Evolutionary conservation across 2,329 filamentous ascomycete genomes (phyloP).

Genomic region (Plenodomus lindquistii): DNA sequence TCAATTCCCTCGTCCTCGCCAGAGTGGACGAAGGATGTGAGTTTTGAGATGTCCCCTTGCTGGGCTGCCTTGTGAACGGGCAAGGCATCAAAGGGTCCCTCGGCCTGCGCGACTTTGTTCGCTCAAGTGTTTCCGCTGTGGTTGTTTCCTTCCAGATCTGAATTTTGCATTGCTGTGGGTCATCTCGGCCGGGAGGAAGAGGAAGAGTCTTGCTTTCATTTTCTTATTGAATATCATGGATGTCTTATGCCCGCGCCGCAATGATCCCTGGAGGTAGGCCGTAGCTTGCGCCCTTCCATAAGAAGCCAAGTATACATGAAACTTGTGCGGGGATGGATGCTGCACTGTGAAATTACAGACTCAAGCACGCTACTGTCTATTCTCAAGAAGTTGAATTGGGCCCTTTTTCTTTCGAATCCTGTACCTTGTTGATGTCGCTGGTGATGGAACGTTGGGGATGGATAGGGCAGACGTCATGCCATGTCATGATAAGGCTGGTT

Average conservation of each 20-base stretch:
- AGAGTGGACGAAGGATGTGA: not conserved
- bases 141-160: too few relatives aligned
- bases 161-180: too few relatives aligned
- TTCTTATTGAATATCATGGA: not conserved
- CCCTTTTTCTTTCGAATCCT: too few relatives aligned
- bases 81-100: not conserved
- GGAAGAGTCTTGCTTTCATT: too few relatives aligned
- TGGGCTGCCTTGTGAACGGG: constrained; percentile 3
- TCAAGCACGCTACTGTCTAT: not conserved
- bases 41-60: not conserved
- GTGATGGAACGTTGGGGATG: too few relatives aligned
- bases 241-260: not conserved
- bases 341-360: not conserved
- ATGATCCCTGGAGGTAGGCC: not conserved
- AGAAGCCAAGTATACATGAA: not conserved
- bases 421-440: too few relatives aligned
- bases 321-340: not conserved
- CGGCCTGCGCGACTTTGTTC: too few relatives aligned
- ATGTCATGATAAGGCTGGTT: not conserved
- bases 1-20: not conserved
- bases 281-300: too few relatives aligned
- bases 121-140: too few relatives aligned
- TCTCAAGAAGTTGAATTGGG: too few relatives aligned
- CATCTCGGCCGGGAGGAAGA: too few relatives aligned
- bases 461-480: not conserved